phyloP scores from a whole-genome alignment of 257 asterid species.

The Striga asiatica region DNA sequence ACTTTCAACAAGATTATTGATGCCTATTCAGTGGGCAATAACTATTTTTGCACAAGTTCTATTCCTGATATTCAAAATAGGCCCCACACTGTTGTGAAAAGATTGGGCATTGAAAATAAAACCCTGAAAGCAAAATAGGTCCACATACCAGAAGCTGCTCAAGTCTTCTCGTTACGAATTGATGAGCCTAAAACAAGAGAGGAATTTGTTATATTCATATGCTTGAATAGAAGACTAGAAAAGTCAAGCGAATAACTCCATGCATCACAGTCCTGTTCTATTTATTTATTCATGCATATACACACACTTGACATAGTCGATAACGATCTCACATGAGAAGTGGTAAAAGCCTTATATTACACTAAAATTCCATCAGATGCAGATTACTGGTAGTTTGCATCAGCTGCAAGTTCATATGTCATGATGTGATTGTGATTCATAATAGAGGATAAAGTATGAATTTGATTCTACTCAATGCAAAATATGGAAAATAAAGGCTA shows the following conservation, averaged over 20 bases:
- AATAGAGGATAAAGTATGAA: constrained; percentile 1
- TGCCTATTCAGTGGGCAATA: not conserved
- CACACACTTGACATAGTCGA: not conserved
- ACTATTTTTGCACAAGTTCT: not conserved
- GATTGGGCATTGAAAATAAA: constrained; percentile 1
- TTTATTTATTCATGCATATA: not conserved
- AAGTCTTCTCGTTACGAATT: constrained; percentile 82
- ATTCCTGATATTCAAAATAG: not conserved
- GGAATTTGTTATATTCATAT: constrained; percentile 15
- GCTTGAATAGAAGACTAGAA: constrained; percentile 3
- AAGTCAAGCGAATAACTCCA: not conserved
- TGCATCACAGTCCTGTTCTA: not conserved
- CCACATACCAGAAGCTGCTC: constrained; percentile 87
- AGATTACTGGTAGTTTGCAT: not conserved
- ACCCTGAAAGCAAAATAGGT: constrained; percentile 7
- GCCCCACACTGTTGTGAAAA: not conserved
- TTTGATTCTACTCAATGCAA: constrained; percentile 2
- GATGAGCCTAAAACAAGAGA: constrained; percentile 53
- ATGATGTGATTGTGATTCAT: not conserved
- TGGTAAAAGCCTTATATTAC: not conserved
- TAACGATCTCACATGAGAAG: not conserved
- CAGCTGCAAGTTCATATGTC: not conserved
- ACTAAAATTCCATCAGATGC: not conserved
- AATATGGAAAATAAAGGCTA: constrained; percentile 2
- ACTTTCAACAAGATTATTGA: too few relatives aligned